Evolutionary conservation across 2,329 filamentous ascomycete genomes (phyloP), one percentile per base, ranked within the genome.

Genomic region (Shiraia sp.): DNA sequence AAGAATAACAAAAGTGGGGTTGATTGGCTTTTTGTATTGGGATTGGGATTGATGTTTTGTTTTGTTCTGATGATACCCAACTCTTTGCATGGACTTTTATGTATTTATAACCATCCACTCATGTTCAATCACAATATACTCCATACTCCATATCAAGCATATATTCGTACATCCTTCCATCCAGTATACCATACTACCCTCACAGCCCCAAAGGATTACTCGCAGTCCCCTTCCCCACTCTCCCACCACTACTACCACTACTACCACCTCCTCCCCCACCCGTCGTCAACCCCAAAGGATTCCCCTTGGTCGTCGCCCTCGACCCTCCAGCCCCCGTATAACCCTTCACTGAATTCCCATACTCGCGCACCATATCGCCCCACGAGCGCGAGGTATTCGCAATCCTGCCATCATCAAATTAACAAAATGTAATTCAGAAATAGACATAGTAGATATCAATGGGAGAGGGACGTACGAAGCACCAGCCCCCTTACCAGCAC

Each of bases 321-420:
- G 66, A 55, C 4, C 75, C 75, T 3, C 63, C 60, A 1, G 75
- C 74, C 25, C 70, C 72, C 1, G 75, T 71, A 4, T 64, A 57
- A 51, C 77, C 75, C 49, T 78, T 78, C 58, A 78, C 71, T 23
- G 68, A 68, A 55, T 78, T 77, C 17, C 75, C 75, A 44, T 77
- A 77, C 28, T 72, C 72, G 29, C 74, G 70, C 3, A 77, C 71
- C 32, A 70, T 65, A 53, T 77, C 73, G 39, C 73, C 75, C 75
- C 73, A 77, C 32, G 59, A 57, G 29, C 73, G 68, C 2, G 73
- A 71, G 3, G 72, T 69, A 42, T 72, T 69, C 32, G 75, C 58
- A 30, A 78, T 70, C 27, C 73, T 74, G n/a, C n/a, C 4, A 3
- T 45, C 24, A 1, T 17, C 1, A 33, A 31, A 19, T 46, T 47